Evolutionary conservation across 2,329 filamentous ascomycete genomes (phyloP), one percentile per base, ranked within the genome.

Genomic region (Metarhizium humberi): DNA sequence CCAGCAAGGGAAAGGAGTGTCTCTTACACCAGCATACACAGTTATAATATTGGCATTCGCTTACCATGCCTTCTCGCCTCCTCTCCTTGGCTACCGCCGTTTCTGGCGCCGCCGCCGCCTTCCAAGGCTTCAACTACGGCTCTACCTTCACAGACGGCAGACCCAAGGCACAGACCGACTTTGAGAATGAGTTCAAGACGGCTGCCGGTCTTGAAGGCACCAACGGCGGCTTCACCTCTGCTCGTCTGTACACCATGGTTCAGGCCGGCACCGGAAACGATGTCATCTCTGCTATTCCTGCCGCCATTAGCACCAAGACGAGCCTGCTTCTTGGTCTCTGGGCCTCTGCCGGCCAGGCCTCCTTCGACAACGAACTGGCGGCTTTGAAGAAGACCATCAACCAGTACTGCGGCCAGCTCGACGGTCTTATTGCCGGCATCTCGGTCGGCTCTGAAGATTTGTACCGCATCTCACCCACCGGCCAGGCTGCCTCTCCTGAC

Each of bases 361-460:
- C 68, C 25, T 85, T 95, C 69, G 72, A 78, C 68, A 88, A 90
- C 67, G 90, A 96, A 73, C 73, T 95, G 50, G 68, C 76, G 3
- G 90, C 90, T 14, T 78, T 96, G 51, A 80, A 81, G 68, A 72
- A 76, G 47, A 88, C 90, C 61, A 86, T 92, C 60, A 61, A 71
- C 51, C 76, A 83, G 65, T 91, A 90, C 68, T 89, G 88, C 56
- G 71, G 74, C 10, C 73, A 78, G 50, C 84, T 95, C 63, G 78
- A 79, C 43, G 74, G 78, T 55, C 75, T 87, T 18, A 83, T 95
- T 47, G 86, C 84, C 55, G 91, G 89, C 69, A 92, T 95, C 72
- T 92, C 89, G 0, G 83, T 95, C 53, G 91, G 91, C 59, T 88
- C 81, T 61, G 91, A 96, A 77, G 91, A 96, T 69, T 79, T 94